These are phyloP conservation scores for Fraxinus sp. DNA, from an alignment of 305 asterid genomes.

Conservation along the genomic window DNA sequence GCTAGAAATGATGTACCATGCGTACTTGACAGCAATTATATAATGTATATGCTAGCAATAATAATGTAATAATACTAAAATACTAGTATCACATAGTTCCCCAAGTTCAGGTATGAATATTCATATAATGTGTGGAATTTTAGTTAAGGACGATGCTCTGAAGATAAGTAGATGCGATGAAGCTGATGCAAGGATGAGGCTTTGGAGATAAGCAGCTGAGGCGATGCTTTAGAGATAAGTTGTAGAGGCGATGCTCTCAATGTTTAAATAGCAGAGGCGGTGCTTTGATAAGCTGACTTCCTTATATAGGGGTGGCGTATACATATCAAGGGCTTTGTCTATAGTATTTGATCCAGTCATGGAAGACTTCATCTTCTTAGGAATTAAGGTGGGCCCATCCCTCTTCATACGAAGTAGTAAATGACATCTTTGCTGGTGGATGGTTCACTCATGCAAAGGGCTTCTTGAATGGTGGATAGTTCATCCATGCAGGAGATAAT, in stretches of 20 bases:
- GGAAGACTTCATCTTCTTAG: background rate
- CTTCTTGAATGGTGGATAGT: no score
- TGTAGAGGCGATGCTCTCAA: background rate
- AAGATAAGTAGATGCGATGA: no score
- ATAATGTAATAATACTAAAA: background rate
- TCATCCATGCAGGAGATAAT: no score
- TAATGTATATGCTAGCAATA: background rate
- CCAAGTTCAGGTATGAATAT: background rate
- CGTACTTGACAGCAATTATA: background rate
- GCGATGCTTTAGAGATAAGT: background rate
- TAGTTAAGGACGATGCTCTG: background rate
- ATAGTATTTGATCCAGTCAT: no score
- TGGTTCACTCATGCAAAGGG: no score
- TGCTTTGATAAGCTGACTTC: background rate
- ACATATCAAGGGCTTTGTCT: background rate
- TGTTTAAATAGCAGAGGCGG: background rate
- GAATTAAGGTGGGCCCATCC: no score
- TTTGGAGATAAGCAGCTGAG: no score
- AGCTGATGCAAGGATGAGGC: no score
- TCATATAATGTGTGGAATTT: no score
- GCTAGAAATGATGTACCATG: background rate
- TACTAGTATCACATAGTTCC: background rate
- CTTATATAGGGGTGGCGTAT: background rate
- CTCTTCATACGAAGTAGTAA: background rate
- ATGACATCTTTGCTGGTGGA: no score